These are phyloP conservation scores for Pichia sp. DNA, from an alignment of 1,139 yeast genomes.

Conservation along the genomic window DNA sequence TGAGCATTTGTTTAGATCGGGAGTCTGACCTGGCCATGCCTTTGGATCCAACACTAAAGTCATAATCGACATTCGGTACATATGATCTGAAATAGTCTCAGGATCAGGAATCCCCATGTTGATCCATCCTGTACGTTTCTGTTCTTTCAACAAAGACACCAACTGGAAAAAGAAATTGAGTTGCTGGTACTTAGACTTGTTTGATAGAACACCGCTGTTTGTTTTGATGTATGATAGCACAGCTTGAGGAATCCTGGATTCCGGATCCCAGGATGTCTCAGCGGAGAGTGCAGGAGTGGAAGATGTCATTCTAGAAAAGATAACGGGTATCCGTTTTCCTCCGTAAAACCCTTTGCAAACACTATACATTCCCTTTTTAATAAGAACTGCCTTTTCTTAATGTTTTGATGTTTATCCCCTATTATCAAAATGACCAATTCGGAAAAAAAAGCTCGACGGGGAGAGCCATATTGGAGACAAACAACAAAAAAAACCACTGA, in stretches of 20 bases:
- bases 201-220: neutral
- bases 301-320: constrained; percentile 6
- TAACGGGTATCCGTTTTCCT: neutral
- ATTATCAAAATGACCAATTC: neutral
- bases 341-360: neutral
- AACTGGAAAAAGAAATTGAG: constrained; percentile 71
- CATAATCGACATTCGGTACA: constrained; percentile 92
- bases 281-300: constrained; percentile 9
- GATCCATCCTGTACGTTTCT: constrained; percentile 92
- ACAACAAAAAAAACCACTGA: neutral
- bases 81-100: constrained; percentile 89
- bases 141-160: constrained; percentile 68
- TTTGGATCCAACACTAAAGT: constrained; percentile 61
- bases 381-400: neutral
- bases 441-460: neutral
- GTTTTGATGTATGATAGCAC: constrained; percentile 39
- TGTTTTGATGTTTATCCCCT: neutral
- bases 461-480: neutral
- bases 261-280: constrained; percentile 52
- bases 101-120: constrained; percentile 60
- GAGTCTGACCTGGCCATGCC: constrained; percentile 31
- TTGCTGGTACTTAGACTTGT: constrained; percentile 15
- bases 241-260: constrained; percentile 51
- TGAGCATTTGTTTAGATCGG: constrained; percentile 50
- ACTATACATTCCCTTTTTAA: neutral